Evolutionary conservation across 257 asterid species (phyloP).

Genomic region (Fraxinus quadrangulata): DNA sequence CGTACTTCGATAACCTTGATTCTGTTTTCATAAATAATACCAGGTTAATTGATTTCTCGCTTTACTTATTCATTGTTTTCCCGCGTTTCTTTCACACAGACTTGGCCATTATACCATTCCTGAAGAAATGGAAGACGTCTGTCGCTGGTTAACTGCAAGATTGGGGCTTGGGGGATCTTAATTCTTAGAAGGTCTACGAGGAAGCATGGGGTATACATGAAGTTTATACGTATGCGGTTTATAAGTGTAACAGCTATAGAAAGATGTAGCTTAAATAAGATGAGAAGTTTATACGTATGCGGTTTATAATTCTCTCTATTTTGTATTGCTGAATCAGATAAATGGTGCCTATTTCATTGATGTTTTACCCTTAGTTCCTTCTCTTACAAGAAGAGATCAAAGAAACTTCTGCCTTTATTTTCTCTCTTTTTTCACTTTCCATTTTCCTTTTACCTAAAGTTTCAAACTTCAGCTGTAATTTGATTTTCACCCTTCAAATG

Average conservation of each 20-base stretch:
- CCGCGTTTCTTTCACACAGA: slow-evolving; percentile 32
- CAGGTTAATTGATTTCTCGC: not conserved
- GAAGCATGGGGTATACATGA: slow-evolving; percentile 29
- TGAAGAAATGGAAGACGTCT: slow-evolving; percentile 65
- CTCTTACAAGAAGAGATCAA: not conserved
- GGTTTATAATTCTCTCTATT: not conserved
- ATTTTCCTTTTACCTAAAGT: not conserved
- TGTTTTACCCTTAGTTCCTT: not conserved
- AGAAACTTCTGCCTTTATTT: not conserved
- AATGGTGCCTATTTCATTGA: not conserved
- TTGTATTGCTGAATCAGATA: not conserved
- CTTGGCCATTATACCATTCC: slow-evolving; percentile 80
- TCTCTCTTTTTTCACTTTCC: not conserved
- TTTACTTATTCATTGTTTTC: slow-evolving; percentile 4
- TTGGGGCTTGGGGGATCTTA: slow-evolving; percentile 60
- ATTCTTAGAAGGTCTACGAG: not conserved
- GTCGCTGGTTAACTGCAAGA: slow-evolving; percentile 54
- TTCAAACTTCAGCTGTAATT: not conserved
- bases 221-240: too few relatives aligned
- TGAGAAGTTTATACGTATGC: not conserved
- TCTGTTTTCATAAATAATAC: not conserved
- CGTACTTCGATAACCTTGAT: not conserved
- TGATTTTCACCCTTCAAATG: not conserved
- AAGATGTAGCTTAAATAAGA: not conserved
- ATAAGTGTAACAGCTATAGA: slow-evolving; percentile 14